phyloP scores from a whole-genome alignment of 345 rosid genomes.

The Angophora floribunda region DNA sequence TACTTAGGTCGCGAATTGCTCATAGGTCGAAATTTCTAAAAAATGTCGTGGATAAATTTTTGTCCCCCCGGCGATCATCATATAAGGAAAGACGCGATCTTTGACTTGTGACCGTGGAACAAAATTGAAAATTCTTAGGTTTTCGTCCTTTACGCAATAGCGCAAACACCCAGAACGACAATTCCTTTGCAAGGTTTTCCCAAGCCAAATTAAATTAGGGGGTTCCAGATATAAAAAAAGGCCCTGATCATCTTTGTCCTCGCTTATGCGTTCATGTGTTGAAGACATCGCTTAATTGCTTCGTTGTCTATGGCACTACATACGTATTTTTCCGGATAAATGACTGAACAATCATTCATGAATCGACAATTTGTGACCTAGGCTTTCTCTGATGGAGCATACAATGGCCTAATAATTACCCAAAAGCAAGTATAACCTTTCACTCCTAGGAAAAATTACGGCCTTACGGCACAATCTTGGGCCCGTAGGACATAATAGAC shows the following conservation, averaged over 20 bases:
- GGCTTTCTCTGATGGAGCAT: not conserved
- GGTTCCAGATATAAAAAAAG: too few species aligned
- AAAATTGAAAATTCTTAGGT: not conserved
- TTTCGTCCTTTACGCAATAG: not conserved
- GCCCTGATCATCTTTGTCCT: not conserved
- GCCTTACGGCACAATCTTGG: not conserved
- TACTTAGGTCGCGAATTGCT: not conserved
- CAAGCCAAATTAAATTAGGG: not conserved
- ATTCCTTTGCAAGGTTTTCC: not conserved
- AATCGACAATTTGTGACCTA: not conserved
- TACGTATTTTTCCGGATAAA: fast-evolving
- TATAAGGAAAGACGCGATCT: not conserved
- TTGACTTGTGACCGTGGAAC: not conserved
- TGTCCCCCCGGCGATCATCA: not conserved
- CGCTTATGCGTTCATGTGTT: not conserved
- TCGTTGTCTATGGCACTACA: not conserved
- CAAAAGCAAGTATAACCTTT: not conserved
- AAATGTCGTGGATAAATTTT: not conserved
- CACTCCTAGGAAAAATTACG: not conserved
- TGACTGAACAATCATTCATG: not conserved
- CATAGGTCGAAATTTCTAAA: not conserved
- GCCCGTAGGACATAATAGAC: not conserved
- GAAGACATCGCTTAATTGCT: not conserved
- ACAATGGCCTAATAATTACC: not conserved
- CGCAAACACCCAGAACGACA: not conserved